These are phyloP conservation scores for Claviceps citrina DNA, from an alignment of 2,329 filamentous ascomycete genomes.

Conservation along the genomic window DNA sequence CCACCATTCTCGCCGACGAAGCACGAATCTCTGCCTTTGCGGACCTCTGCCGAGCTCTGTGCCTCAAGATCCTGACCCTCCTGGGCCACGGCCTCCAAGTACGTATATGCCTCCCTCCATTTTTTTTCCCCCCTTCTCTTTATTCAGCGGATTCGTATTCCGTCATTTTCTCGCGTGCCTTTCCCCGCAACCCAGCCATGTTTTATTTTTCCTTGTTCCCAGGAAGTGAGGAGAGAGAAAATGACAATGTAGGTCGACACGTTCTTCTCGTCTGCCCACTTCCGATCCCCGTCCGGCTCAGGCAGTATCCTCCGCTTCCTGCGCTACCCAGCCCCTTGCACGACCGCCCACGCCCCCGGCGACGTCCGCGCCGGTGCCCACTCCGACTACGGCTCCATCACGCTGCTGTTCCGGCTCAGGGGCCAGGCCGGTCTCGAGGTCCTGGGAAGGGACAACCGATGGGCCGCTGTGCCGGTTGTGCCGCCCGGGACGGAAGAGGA, in stretches of 20 bases:
- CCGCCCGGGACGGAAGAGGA: slow-evolving; percentile 45
- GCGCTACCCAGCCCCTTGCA: slow-evolving; percentile 46
- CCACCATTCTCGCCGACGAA: slow-evolving; percentile 43
- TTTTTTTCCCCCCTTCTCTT: neutral
- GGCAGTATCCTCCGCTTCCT: slow-evolving; percentile 54
- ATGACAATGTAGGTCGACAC: no score
- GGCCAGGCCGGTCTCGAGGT: slow-evolving; percentile 82
- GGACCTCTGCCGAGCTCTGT: slow-evolving; percentile 55
- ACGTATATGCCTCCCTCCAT: slow-evolving; percentile 12
- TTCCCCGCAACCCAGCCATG: no score
- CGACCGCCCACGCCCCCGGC: slow-evolving; percentile 26
- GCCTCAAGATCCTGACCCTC: slow-evolving; percentile 55
- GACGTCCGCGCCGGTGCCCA: slow-evolving; percentile 84
- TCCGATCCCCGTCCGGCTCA: slow-evolving; percentile 28
- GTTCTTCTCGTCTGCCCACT: slow-evolving; percentile 41
- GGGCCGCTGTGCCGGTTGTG: slow-evolving; percentile 53
- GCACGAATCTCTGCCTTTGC: slow-evolving; percentile 51
- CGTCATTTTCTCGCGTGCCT: no score
- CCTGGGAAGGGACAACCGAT: slow-evolving; percentile 36
- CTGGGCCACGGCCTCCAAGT: slow-evolving; percentile 65
- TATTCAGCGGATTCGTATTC: no score
- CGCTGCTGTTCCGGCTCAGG: slow-evolving; percentile 69
- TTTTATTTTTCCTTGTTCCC: no score
- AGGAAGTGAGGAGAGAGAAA: no score
- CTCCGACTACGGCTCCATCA: slow-evolving; percentile 65